Conservation (phyloP, 257 asterid genomes). For the Paulownia fortunei region DNA sequence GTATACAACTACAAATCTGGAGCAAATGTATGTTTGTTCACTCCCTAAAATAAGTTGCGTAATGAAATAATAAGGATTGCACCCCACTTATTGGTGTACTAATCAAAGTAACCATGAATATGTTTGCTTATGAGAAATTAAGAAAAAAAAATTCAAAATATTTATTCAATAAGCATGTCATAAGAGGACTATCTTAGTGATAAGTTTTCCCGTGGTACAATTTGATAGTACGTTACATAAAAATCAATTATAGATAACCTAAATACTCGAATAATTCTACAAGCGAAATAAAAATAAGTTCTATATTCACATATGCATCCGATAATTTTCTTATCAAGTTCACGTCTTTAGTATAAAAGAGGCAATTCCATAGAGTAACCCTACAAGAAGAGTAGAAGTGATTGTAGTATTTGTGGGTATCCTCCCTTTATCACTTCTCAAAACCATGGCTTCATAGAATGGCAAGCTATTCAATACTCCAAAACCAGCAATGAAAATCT, state of each 20-base stretch:
- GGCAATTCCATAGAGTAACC: constrained; percentile 26
- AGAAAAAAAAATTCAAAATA: no score
- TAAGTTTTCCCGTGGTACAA: not conserved
- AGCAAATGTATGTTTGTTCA: no score
- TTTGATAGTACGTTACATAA: not conserved
- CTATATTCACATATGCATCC: not conserved
- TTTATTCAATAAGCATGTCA: not conserved
- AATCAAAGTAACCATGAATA: no score
- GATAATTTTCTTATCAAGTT: not conserved
- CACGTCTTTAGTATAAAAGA: not conserved
- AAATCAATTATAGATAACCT: not conserved
- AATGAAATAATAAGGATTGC: no score
- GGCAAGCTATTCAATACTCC: constrained; percentile 65
- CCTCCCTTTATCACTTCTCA: constrained; percentile 63
- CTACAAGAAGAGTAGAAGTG: constrained; percentile 39
- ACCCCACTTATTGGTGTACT: no score
- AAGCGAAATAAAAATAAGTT: not conserved
- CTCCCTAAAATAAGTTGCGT: no score
- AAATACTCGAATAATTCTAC: not conserved
- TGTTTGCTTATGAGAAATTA: no score
- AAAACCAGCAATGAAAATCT: constrained; percentile 56
- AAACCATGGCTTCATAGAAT: constrained; percentile 59
- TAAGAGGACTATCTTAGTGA: not conserved
- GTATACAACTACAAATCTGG: no score
- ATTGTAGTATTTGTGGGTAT: constrained; percentile 53